phyloP scores from a whole-genome alignment of 768 basidiomycete genomes.

The Suillus brevipes region DNA sequence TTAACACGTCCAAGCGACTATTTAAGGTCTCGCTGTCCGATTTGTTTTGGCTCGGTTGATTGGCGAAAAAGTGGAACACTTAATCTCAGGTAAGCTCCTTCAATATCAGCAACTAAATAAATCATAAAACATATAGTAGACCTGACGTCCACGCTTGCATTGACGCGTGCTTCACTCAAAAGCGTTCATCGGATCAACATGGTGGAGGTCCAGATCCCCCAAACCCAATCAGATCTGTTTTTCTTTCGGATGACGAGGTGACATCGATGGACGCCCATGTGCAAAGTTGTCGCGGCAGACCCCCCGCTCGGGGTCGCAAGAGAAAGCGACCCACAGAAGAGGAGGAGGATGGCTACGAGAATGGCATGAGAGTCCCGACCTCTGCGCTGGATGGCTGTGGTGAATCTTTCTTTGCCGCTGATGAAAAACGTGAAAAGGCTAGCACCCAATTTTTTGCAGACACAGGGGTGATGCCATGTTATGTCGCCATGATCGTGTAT shows the following conservation, averaged over 20 bases:
- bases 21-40: slow-evolving; percentile 22
- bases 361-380: slow-evolving; percentile 25
- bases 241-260: slow-evolving; percentile 23
- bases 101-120: neutral
- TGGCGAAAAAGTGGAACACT: neutral
- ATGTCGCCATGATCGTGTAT: slow-evolving; percentile 21
- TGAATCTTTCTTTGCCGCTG: slow-evolving; percentile 25
- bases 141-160: slow-evolving; percentile 20
- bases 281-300: neutral
- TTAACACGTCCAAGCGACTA: slow-evolving; percentile 9
- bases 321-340: neutral
- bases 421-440: slow-evolving; percentile 19
- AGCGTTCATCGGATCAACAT: slow-evolving; percentile 12
- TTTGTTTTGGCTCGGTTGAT: slow-evolving; percentile 24
- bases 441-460: slow-evolving; percentile 18
- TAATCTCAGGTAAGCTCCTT: neutral
- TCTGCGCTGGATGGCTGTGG: slow-evolving; percentile 35
- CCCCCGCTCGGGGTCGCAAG: neutral
- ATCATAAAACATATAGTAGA: neutral
- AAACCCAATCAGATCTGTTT: slow-evolving; percentile 19
- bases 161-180: slow-evolving; percentile 38
- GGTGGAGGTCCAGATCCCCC: slow-evolving; percentile 14
- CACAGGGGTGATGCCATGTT: slow-evolving; percentile 24
- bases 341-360: slow-evolving; percentile 11
- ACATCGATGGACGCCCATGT: slow-evolving; percentile 18